A percentile compares a stretch with the other conserved stretches of the same genome.
phyloP scores from a whole-genome alignment of 139 green algal genomes.

The Chlamydomonas sp. region DNA sequence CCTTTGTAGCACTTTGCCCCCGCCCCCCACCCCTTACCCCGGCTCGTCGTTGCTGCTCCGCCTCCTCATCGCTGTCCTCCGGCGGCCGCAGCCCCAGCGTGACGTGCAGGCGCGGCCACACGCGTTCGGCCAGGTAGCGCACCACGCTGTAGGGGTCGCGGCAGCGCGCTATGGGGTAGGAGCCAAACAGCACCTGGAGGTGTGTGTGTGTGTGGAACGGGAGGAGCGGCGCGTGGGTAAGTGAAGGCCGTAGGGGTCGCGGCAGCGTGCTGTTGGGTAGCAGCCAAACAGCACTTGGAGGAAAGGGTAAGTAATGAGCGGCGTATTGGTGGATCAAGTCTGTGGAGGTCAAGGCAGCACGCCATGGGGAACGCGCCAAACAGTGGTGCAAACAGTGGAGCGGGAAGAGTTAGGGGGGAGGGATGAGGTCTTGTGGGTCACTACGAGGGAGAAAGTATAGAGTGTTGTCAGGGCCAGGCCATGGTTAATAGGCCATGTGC shows the following conservation, averaged over 20 bases:
- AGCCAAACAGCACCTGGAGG: constrained; percentile 70
- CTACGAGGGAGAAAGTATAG: too few species aligned
- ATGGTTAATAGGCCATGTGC: too few species aligned
- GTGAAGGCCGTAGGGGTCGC: constrained; percentile 65
- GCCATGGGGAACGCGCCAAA: constrained; percentile 71
- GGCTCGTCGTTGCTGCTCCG: background rate
- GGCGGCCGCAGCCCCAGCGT: constrained; percentile 45
- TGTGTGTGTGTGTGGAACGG: background rate
- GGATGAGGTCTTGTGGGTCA: background rate
- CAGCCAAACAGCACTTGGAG: constrained; percentile 70
- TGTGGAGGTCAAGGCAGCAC: constrained; percentile 66
- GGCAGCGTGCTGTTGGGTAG: constrained; percentile 70
- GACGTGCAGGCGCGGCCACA: constrained; percentile 61
- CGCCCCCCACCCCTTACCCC: background rate
- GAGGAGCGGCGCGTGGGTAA: background rate
- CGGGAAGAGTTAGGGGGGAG: background rate
- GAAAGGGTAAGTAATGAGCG: background rate
- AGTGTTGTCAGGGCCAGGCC: too few species aligned
- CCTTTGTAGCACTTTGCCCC: background rate
- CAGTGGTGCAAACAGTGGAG: background rate
- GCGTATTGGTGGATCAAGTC: constrained; percentile 22
- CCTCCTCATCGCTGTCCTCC: background rate
- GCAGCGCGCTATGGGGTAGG: constrained; percentile 70
- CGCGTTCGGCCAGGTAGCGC: constrained; percentile 60
- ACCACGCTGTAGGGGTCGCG: constrained; percentile 71